Evolutionary conservation across 306 rosid genomes (phyloP).

Genomic region (Dryas alaskensis): DNA sequence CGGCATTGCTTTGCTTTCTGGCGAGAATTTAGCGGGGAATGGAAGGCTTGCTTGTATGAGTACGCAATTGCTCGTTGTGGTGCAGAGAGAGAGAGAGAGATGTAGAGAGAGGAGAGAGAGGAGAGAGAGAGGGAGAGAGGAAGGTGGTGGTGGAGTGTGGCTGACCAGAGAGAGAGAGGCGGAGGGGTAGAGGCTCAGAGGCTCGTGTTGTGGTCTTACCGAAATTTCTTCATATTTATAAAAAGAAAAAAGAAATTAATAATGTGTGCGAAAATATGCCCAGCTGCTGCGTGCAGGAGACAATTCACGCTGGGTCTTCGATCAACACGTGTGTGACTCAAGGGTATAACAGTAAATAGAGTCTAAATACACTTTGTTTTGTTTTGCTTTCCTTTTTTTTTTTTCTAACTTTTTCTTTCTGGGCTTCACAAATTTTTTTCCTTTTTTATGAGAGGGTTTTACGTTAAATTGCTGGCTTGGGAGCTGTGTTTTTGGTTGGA

Average conservation of each 20-base stretch:
- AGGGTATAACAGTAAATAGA: constrained; percentile 2
- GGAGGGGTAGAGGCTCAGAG: constrained; percentile 27
- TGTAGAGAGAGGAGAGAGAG: too few species aligned
- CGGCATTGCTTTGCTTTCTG: constrained; percentile 56
- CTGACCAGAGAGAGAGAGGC: constrained; percentile 29
- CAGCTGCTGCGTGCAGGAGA: not conserved
- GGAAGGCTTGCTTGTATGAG: not conserved
- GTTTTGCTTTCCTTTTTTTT: not conserved
- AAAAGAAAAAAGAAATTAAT: not conserved
- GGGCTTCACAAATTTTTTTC: not conserved
- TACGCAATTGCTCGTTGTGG: constrained; percentile 8
- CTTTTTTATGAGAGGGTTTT: not conserved
- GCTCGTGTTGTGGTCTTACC: constrained; percentile 27
- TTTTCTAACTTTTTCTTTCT: not conserved
- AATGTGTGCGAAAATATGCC: not conserved
- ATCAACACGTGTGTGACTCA: constrained; percentile 1
- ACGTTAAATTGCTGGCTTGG: not conserved
- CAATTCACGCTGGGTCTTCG: not conserved
- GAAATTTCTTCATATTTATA: constrained; percentile 12
- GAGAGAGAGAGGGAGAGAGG: constrained; percentile 2
- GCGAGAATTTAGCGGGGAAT: constrained; percentile 20
- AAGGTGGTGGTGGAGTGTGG: constrained; percentile 30
- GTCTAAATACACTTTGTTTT: too few species aligned
- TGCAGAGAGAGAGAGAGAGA: not conserved
- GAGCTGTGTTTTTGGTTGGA: too few species aligned